Evolutionary conservation across 306 rosid species (phyloP), one percentile per base, ranked within the genome.

Genomic region (Vigna unguiculata): DNA sequence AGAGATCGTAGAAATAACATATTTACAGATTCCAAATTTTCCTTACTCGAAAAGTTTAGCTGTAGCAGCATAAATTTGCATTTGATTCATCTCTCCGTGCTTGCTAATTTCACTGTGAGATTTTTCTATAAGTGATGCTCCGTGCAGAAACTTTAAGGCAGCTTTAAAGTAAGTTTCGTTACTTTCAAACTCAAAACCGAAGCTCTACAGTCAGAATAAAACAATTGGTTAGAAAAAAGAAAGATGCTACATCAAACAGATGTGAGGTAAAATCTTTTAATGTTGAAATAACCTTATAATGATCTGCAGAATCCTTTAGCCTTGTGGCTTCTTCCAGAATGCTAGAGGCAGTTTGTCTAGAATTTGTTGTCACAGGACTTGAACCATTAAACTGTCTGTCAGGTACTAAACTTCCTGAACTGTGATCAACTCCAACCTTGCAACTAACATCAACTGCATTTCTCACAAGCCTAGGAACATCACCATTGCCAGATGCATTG

Each of bases 111-210:
- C 90, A 45, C 71, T 73, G 52, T 79, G 48, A 66, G 78, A 80
- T 73, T 74, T 68, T 78, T 89, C 97, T 54, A 86, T 66, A 83
- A 88, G 86, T 17, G 71, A 79, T 21, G 97, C 90, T 72, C 90
- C 92, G 67, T 81, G 94, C 75, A 91, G 92, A 89, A 83, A 91
- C 85, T 86, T 86, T 76, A 89, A 83, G 84, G 90, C 93, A 82
- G 97, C 90, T 83, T 89, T 89, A 68, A 89, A 86, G 81, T 86
- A 91, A 78, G 92, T 89, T 83, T 86, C 95, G 6, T 77, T 88
- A 71, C 97, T 89, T 82, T 89, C 93, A 16, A 85, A 86, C 64
- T 51, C 79, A 83, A 88, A 88, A 70, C 90, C 89, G 64, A 87
- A 76, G 60, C 30, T 78, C 97, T 91, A 41, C 52, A 82, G 21